phyloP scores from a whole-genome alignment of 257 asterid genomes.

The Petunia axillaris region DNA sequence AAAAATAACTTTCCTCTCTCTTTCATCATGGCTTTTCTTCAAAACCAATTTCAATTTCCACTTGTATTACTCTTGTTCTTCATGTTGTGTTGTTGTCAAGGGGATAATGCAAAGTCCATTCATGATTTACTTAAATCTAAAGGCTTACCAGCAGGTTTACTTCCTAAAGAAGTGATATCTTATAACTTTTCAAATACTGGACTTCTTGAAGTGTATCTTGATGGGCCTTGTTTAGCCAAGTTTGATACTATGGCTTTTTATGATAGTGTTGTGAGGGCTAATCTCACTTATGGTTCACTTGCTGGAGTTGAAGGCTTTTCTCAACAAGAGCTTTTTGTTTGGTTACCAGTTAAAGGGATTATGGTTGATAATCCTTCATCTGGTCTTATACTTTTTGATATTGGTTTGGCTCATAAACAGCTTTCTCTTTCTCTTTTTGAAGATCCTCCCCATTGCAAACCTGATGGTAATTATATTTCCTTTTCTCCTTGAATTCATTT shows the following conservation, averaged over 20 bases:
- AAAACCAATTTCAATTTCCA: slow-evolving; percentile 26
- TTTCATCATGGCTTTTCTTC: slow-evolving; percentile 43
- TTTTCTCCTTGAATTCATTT: not conserved
- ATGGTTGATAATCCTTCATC: slow-evolving; percentile 74
- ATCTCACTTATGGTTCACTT: slow-evolving; percentile 77
- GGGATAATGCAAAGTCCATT: slow-evolving; percentile 44
- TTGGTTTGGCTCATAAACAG: slow-evolving; percentile 87
- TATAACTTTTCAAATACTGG: slow-evolving; percentile 65
- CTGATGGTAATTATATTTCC: slow-evolving; percentile 38
- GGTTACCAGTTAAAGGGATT: slow-evolving; percentile 91
- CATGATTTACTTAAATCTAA: slow-evolving; percentile 75
- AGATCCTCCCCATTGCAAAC: slow-evolving; percentile 80
- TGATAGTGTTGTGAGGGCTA: slow-evolving; percentile 73
- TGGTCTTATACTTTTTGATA: slow-evolving; percentile 79
- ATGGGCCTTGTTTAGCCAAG: slow-evolving; percentile 81
- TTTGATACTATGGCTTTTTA: slow-evolving; percentile 90
- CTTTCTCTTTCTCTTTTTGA: slow-evolving; percentile 86
- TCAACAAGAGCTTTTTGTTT: slow-evolving; percentile 88
- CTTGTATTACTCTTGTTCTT: slow-evolving; percentile 27
- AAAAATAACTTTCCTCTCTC: not conserved
- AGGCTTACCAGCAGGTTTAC: slow-evolving; percentile 86
- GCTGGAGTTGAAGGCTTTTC: slow-evolving; percentile 79
- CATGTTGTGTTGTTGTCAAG: slow-evolving; percentile 26
- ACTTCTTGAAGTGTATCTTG: slow-evolving; percentile 70
- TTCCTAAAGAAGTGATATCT: slow-evolving; percentile 72